phyloP scores from a whole-genome alignment of 225 moss, liverwort and hornwort genomes.

The Neckera pumila region DNA sequence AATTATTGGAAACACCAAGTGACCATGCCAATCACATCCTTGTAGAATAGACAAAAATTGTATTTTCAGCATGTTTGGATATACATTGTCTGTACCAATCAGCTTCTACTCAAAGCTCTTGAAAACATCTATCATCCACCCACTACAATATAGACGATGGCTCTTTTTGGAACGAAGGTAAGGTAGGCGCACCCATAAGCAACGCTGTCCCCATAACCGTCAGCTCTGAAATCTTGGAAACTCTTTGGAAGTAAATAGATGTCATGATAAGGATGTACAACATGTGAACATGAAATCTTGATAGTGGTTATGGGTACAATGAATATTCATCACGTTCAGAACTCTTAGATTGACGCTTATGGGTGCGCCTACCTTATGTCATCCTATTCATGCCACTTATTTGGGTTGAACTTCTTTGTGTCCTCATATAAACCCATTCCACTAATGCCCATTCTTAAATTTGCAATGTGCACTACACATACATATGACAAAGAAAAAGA shows the following conservation, averaged over 20 bases:
- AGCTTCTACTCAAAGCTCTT: not conserved
- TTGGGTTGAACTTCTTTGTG: not conserved
- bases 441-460: not conserved
- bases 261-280: too few relatives aligned
- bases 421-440: not conserved
- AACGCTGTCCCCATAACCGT: too few relatives aligned
- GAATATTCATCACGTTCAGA: too few relatives aligned
- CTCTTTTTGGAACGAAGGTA: too few relatives aligned
- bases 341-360: too few relatives aligned
- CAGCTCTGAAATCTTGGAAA: too few relatives aligned
- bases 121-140: not conserved
- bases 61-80: fast-evolving
- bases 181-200: too few relatives aligned
- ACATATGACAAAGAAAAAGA: not conserved
- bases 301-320: too few relatives aligned
- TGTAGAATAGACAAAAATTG: not conserved
- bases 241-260: too few relatives aligned
- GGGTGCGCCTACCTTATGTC: too few relatives aligned
- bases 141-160: too few relatives aligned
- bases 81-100: fast-evolving
- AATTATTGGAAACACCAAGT: fast-evolving
- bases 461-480: not conserved
- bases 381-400: not conserved
- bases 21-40: not conserved
- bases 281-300: too few relatives aligned